phyloP scores from a whole-genome alignment of 139 green algal genomes.

The Chlamydomonas sphaeroides region DNA sequence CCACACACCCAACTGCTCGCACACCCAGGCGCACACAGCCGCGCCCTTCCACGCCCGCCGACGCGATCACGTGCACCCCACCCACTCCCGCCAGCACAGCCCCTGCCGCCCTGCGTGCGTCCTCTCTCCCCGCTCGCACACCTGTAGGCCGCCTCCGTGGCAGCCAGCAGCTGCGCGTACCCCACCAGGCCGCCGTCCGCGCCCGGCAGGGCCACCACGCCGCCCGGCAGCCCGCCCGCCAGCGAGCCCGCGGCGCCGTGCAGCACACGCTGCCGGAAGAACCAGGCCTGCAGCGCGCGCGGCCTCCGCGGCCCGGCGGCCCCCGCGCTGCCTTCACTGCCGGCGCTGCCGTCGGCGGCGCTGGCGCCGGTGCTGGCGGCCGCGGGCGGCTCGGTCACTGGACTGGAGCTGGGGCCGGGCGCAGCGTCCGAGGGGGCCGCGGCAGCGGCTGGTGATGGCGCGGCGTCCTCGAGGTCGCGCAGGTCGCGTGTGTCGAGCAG shows the following conservation, averaged over 20 bases:
- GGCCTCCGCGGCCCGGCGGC: background rate
- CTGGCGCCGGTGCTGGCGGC: too few relatives aligned
- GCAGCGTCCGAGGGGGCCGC: background rate
- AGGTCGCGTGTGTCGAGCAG: conserved; percentile 1
- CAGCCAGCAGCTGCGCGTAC: conserved; percentile 1
- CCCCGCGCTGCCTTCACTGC: background rate
- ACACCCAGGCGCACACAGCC: background rate
- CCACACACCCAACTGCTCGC: background rate
- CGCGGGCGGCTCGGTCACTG: too few relatives aligned
- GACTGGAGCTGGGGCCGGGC: too few relatives aligned
- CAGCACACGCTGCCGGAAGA: conserved; percentile 16
- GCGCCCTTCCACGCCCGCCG: too few relatives aligned
- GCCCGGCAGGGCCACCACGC: conserved; percentile 16
- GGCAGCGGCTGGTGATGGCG: background rate
- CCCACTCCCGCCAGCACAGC: background rate
- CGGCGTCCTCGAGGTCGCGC: background rate
- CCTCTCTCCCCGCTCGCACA: background rate
- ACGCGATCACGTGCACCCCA: background rate
- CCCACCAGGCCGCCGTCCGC: conserved; percentile 16
- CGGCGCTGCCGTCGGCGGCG: background rate
- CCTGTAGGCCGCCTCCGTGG: conserved; percentile 23
- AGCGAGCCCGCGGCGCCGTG: background rate
- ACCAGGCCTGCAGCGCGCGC: conserved; percentile 14
- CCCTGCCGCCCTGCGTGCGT: background rate
- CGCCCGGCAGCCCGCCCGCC: conserved; percentile 1